phyloP scores from a whole-genome alignment of 23 red algal genomes.

The Gracilaria caudata region DNA sequence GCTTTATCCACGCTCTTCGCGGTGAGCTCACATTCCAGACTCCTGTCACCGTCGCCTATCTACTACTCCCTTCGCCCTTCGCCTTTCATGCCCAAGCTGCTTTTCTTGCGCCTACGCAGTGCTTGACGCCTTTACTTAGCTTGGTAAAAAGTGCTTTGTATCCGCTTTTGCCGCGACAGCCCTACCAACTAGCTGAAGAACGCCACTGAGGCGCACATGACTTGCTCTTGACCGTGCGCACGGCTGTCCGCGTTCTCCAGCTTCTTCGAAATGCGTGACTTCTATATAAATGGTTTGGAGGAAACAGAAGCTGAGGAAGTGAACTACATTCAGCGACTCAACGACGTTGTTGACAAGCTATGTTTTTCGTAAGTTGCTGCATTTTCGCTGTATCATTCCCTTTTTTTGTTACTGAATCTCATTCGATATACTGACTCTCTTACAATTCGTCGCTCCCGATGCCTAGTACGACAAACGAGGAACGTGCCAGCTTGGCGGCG shows the following conservation, averaged over 20 bases:
- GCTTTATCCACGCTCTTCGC: background rate
- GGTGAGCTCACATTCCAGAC: constrained; percentile 17
- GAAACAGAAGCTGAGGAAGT: constrained; percentile 37
- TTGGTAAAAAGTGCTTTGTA: too few relatives aligned
- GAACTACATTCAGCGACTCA: constrained; percentile 15
- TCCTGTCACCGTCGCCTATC: background rate
- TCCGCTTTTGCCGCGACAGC: background rate
- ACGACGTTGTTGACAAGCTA: constrained; percentile 43
- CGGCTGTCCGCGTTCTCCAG: background rate
- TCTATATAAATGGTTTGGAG: constrained; percentile 19
- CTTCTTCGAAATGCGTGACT: constrained; percentile 10
- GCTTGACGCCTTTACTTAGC: background rate
- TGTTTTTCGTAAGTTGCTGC: constrained; percentile 16
- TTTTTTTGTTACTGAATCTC: background rate
- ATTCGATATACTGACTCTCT: background rate
- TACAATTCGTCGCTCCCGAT: background rate
- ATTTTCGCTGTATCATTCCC: background rate
- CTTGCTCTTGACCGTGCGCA: background rate
- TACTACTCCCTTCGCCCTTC: background rate
- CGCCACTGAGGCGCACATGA: background rate
- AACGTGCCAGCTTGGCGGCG: constrained; percentile 32
- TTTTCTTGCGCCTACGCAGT: background rate
- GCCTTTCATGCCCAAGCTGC: background rate
- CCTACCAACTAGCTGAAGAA: background rate
- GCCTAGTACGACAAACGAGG: constrained; percentile 7